phyloP scores from a whole-genome alignment of 306 rosid genomes.

The Dicorynia guianensis region DNA sequence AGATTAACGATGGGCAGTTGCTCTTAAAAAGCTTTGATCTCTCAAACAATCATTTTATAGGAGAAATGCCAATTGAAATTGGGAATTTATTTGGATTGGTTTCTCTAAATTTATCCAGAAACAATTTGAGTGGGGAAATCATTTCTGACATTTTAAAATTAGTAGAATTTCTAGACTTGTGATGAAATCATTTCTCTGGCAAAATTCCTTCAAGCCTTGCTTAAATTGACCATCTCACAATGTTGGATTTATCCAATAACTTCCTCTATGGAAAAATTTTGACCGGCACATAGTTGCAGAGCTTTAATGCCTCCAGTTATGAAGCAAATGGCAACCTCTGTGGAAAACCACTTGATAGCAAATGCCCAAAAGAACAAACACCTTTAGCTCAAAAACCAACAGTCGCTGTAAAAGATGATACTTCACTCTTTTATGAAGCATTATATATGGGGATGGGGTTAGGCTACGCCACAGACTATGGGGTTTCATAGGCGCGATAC shows the following conservation, averaged over 20 bases:
- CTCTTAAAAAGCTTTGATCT: slow-evolving; percentile 19
- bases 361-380: background rate
- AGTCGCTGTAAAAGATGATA: background rate
- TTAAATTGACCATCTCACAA: background rate
- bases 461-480: slow-evolving; percentile 23
- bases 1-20: background rate
- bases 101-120: slow-evolving; percentile 17
- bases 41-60: background rate
- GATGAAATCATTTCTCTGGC: background rate
- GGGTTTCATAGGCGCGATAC: too few relatives aligned
- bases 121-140: slow-evolving; percentile 1
- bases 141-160: background rate
- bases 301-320: background rate
- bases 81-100: slow-evolving; percentile 1
- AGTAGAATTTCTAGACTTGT: too few relatives aligned
- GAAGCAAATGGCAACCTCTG: slow-evolving; percentile 34
- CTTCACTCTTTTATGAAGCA: background rate
- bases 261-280: slow-evolving; percentile 7
- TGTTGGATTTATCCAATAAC: slow-evolving; percentile 34
- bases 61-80: slow-evolving; percentile 17
- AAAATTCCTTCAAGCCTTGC: background rate
- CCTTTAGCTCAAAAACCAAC: background rate
- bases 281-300: slow-evolving; percentile 21
- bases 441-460: slow-evolving; percentile 8
- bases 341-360: slow-evolving; percentile 7